Percentiles rank a stretch among this genome's conserved stretches.
phyloP scores from a whole-genome alignment of 1,139 yeast species.

The Yamadazyma dushanensis region DNA sequence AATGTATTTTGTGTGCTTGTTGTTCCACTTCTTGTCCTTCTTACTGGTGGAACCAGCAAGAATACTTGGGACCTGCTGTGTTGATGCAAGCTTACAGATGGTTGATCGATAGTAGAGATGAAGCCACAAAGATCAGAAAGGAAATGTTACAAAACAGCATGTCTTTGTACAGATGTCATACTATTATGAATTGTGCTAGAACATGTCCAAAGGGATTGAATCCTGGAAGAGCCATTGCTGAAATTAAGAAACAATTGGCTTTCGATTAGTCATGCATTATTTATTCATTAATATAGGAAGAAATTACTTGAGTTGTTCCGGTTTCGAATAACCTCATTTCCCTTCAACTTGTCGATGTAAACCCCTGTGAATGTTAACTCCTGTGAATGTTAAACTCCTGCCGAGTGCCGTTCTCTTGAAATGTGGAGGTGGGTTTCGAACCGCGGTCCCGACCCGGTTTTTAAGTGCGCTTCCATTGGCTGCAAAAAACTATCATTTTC shows the following conservation, averaged over 20 bases:
- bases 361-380: background rate
- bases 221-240: constrained; percentile 97
- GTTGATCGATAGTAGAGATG: constrained; percentile 97
- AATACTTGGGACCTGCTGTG: constrained; percentile 97
- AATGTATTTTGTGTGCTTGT: constrained; percentile 97
- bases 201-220: constrained; percentile 99
- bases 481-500: constrained; percentile 8
- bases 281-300: too few relatives aligned
- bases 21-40: constrained; percentile 99
- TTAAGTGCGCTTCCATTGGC: background rate
- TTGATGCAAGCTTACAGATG: constrained; percentile 99
- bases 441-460: constrained; percentile 1
- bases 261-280: constrained; percentile 45
- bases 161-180: constrained; percentile 98
- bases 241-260: constrained; percentile 92
- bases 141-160: constrained; percentile 93
- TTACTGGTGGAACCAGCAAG: constrained; percentile 99
- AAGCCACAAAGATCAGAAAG: constrained; percentile 78
- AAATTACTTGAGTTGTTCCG: background rate
- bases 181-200: constrained; percentile 96
- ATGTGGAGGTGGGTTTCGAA: too few relatives aligned
- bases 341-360: background rate
- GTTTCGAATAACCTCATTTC: background rate
- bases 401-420: too few relatives aligned
- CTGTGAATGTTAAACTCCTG: background rate